These are phyloP conservation scores for Cenchrus fungigraminus DNA, from an alignment of 176 grass and related monocot genomes.

Conservation along the genomic window DNA sequence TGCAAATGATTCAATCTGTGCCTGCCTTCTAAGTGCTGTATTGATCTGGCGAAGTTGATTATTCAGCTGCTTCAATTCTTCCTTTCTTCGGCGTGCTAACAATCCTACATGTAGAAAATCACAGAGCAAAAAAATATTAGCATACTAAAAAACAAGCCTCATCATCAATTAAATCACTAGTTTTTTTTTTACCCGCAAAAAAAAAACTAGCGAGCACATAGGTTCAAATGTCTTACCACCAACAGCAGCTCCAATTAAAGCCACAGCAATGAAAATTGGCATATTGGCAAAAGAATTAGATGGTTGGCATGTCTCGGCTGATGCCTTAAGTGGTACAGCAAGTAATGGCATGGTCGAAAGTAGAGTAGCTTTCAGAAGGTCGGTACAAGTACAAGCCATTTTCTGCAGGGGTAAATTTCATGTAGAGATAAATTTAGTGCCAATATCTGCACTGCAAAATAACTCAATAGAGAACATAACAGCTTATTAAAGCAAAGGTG, in stretches of 20 bases:
- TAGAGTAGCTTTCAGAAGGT: slow-evolving; percentile 44
- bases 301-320: slow-evolving; percentile 50
- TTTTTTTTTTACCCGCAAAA: too few species aligned
- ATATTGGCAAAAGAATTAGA: slow-evolving; percentile 56
- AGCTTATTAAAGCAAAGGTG: neutral
- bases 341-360: slow-evolving; percentile 52
- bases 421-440: neutral
- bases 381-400: neutral
- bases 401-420: slow-evolving; percentile 48
- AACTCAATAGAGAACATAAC: neutral
- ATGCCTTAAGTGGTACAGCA: slow-evolving; percentile 51
- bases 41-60: slow-evolving; percentile 77
- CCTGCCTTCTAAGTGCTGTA: slow-evolving; percentile 59
- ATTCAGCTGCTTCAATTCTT: slow-evolving; percentile 63
- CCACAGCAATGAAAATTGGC: slow-evolving; percentile 68
- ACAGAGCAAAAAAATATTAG: slow-evolving; percentile 3
- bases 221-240: slow-evolving; percentile 44
- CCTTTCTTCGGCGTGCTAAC: slow-evolving; percentile 65
- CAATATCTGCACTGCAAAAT: neutral
- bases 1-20: slow-evolving; percentile 79
- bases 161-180: neutral
- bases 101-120: slow-evolving; percentile 45
- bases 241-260: slow-evolving; percentile 62
- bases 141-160: too few species aligned
- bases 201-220: neutral